Evolutionary conservation across 768 basidiomycete species (phyloP).

Genomic region (Tylopilus cervinicoccineus): DNA sequence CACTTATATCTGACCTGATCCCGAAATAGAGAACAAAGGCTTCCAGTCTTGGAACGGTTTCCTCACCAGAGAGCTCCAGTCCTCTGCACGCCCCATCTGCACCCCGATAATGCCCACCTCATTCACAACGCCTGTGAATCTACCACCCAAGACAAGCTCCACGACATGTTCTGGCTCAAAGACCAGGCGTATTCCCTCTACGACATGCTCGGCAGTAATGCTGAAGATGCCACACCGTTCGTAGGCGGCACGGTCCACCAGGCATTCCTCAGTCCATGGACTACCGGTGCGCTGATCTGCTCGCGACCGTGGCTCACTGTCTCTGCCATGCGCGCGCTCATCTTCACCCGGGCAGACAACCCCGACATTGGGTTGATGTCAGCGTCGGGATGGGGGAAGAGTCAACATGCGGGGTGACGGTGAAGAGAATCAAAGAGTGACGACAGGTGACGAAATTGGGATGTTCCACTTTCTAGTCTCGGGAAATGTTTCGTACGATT

Average conservation of each 20-base stretch:
- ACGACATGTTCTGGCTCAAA: slow-evolving; percentile 57
- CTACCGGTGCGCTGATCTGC: slow-evolving; percentile 32
- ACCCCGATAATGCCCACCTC: slow-evolving; percentile 9
- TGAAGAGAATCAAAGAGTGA: not conserved
- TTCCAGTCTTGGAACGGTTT: slow-evolving; percentile 46
- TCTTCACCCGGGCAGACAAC: slow-evolving; percentile 53
- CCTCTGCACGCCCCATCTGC: not conserved
- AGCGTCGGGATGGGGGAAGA: slow-evolving; percentile 62
- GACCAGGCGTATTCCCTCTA: slow-evolving; percentile 52
- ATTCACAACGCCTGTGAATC: slow-evolving; percentile 55
- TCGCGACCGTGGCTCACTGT: slow-evolving; percentile 41
- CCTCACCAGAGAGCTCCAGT: slow-evolving; percentile 37
- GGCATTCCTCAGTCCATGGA: slow-evolving; percentile 48
- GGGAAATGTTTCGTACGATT: not conserved
- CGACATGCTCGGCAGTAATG: slow-evolving; percentile 42
- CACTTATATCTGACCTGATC: not conserved
- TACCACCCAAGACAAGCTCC: slow-evolving; percentile 37
- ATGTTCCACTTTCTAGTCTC: slow-evolving; percentile 64
- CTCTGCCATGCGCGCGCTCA: slow-evolving; percentile 45
- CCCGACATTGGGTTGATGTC: slow-evolving; percentile 48
- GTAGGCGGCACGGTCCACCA: slow-evolving; percentile 50
- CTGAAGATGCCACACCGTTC: slow-evolving; percentile 34
- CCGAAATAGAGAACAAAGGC: not conserved
- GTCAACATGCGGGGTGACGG: slow-evolving; percentile 24
- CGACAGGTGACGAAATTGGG: slow-evolving; percentile 30